phyloP scores from a whole-genome alignment of 225 moss, liverwort and hornwort species.

The Physcomitrellopsis africana region DNA sequence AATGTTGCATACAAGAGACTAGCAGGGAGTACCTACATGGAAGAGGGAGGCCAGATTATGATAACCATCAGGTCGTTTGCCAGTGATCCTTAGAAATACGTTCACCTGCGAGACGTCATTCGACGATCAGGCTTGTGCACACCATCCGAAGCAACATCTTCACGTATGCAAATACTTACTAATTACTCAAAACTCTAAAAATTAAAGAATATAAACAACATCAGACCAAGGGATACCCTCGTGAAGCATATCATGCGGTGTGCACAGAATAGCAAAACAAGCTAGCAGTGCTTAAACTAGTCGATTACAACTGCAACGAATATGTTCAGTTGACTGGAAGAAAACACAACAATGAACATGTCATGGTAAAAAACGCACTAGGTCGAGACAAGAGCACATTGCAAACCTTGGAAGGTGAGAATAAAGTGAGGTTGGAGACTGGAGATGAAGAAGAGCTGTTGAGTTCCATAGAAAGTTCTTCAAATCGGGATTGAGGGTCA shows the following conservation, averaged over 20 bases:
- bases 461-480: slow-evolving; percentile 40
- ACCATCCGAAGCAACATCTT: background rate
- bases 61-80: slow-evolving; percentile 82
- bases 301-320: background rate
- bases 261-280: slow-evolving; percentile 3
- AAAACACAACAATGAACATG: background rate
- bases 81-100: slow-evolving; percentile 80
- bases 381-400: slow-evolving; percentile 7
- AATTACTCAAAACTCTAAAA: background rate
- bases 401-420: slow-evolving; percentile 90
- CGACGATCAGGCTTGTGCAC: slow-evolving; percentile 7
- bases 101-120: slow-evolving; percentile 59
- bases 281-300: background rate
- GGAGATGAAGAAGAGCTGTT: slow-evolving; percentile 37
- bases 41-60: slow-evolving; percentile 91
- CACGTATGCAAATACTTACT: background rate
- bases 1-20: slow-evolving; percentile 3
- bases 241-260: background rate
- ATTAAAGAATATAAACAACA: background rate
- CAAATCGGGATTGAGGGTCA: slow-evolving; percentile 46
- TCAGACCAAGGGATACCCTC: background rate
- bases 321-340: background rate
- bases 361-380: background rate
- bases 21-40: slow-evolving; percentile 55
- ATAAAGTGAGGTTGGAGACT: slow-evolving; percentile 64